Evolutionary conservation across 192 early-diverging fungal species (phyloP), one percentile per base, ranked within the genome.

Genomic region (Mortierella antarctica): DNA sequence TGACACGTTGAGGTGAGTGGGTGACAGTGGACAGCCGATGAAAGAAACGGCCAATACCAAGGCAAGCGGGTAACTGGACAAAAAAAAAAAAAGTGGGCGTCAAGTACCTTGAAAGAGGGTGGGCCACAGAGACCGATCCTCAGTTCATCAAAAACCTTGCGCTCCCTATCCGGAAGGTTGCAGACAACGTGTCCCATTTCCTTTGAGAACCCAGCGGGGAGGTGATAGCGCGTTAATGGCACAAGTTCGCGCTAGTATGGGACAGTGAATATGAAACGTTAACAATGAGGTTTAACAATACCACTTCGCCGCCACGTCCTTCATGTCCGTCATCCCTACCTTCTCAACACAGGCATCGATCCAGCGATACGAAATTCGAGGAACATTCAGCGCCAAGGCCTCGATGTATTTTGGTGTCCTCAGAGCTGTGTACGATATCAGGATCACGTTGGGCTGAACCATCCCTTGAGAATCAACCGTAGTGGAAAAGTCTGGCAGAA

Each of bases 351-450:
- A 72, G 14, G 41, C 11, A n/a, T 80, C 77, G 40, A 80, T 51
- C 77, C 77, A 80, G 1, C 49, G 63, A 57, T 63, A 40, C 0
- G 70, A 80, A 0, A 80, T 18, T 6, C 77, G 58, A 20, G 77
- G 64, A 40, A 72, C 40, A 54, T 72, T 72, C 53, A 72, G 7
- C 0, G 77, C 77, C 31, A 80, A 13, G 0, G 77, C 70, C 5
- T 62, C 39, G 10, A 72, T 21, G 31, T 72, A 80, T 44, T 80
- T 80, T 21, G 58, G 46, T 1, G 77, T 72, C 7, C 70, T 42
- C 21, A 71, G 23, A 2, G 44, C 5, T 0, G 45, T 57, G n/a
- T 31, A 23, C 0, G 77, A n/a, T 41, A 80, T 72, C 23, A 80
- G 46, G 14, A 71, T 23, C 18, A 79, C 54, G n/a, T 67, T 67